Evolutionary conservation across 2,329 filamentous ascomycete genomes (phyloP).

Genomic region (Colletotrichum camelliae): DNA sequence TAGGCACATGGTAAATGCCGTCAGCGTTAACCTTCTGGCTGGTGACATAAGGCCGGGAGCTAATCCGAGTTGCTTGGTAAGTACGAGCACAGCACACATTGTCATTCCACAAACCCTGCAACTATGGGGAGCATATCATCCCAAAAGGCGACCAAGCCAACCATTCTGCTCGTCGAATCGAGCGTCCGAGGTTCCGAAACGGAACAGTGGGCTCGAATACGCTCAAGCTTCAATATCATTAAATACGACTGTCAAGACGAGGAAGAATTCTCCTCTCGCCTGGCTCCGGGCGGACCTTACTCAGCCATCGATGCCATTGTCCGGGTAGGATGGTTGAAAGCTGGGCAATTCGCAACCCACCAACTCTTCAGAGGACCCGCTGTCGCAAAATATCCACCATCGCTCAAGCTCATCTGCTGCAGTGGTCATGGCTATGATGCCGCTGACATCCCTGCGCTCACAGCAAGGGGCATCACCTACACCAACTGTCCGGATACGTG

Average conservation of each 20-base stretch:
- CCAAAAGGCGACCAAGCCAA: not conserved
- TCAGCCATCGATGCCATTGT: not conserved
- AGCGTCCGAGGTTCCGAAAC: not conserved
- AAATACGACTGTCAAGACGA: not conserved
- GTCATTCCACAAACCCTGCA: not conserved
- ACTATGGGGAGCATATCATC: not conserved
- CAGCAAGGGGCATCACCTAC: not conserved
- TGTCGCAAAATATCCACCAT: not conserved
- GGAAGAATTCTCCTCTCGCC: not conserved
- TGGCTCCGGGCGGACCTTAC: not conserved
- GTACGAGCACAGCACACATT: rapidly evolving
- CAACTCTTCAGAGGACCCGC: not conserved
- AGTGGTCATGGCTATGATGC: not conserved
- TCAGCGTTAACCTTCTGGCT: rapidly evolving
- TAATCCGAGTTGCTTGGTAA: not conserved
- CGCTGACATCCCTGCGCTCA: not conserved
- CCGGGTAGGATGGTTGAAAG: not conserved
- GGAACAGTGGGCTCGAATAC: rapidly evolving
- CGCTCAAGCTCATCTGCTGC: not conserved
- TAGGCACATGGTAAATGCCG: rapidly evolving
- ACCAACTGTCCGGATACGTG: not conserved
- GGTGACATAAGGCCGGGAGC: not conserved
- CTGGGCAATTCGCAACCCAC: not conserved
- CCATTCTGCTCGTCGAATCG: not conserved
- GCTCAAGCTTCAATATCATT: not conserved